Conservation (phyloP, 345 rosid species). For the Erysimum cheiranthoides region DNA sequence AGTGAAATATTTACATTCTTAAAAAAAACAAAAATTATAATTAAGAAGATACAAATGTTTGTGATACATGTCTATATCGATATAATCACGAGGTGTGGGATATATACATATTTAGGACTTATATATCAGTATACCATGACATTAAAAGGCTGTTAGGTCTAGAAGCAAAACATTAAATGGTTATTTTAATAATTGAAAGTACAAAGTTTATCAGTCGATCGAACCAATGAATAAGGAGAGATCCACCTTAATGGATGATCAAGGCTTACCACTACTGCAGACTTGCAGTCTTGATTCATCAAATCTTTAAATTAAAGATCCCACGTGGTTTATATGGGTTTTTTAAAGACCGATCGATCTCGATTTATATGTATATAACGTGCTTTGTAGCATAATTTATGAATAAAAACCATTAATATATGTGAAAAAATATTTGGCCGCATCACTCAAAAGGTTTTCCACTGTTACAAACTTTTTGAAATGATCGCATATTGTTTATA, state of each 20-base stretch:
- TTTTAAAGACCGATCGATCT: background rate
- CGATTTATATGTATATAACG: background rate
- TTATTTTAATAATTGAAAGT: background rate
- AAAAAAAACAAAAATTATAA: too few relatives aligned
- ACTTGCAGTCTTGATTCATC: background rate
- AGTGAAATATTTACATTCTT: too few relatives aligned
- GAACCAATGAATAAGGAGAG: constrained; percentile 16
- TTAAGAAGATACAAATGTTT: background rate
- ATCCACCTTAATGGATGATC: constrained; percentile 25
- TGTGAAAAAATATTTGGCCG: background rate
- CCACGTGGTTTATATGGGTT: background rate
- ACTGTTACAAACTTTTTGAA: background rate
- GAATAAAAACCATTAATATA: background rate
- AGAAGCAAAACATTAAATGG: background rate
- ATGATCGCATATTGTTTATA: background rate
- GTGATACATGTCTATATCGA: background rate
- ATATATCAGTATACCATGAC: background rate
- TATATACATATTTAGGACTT: background rate
- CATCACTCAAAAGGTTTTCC: background rate
- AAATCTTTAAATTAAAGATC: constrained; percentile 15
- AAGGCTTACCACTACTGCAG: background rate
- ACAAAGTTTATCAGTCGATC: background rate
- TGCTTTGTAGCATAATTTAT: background rate
- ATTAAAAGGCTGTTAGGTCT: background rate
- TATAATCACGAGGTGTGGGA: background rate